These are phyloP conservation scores for Harrya chromipes DNA, from an alignment of 768 basidiomycete species.

Conservation along the genomic window DNA sequence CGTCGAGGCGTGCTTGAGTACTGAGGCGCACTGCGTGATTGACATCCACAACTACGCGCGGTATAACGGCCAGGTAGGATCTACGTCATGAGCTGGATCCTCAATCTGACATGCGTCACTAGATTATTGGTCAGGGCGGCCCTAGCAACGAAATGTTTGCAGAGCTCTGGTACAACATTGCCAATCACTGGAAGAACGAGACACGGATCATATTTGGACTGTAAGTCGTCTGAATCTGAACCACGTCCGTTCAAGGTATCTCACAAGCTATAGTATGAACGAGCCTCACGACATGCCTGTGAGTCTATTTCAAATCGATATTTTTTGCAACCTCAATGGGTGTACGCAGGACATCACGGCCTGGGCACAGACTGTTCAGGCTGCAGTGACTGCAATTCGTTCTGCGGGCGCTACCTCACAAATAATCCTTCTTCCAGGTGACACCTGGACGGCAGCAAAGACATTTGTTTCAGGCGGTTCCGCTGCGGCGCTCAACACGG, in stretches of 20 bases:
- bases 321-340: background rate
- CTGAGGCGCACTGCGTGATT: constrained; percentile 52
- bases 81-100: background rate
- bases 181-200: constrained; percentile 44
- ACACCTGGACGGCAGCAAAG: constrained; percentile 52
- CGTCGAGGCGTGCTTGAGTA: constrained; percentile 36
- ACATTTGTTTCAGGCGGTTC: constrained; percentile 51
- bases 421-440: constrained; percentile 56
- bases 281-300: constrained; percentile 58
- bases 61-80: constrained; percentile 43
- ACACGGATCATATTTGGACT: constrained; percentile 46
- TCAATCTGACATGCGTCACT: background rate
- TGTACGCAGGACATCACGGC: constrained; percentile 32
- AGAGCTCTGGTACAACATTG: constrained; percentile 49
- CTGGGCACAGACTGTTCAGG: constrained; percentile 53
- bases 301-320: background rate
- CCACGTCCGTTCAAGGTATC: background rate
- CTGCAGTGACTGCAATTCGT: constrained; percentile 62
- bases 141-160: constrained; percentile 55
- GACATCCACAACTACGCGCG: constrained; percentile 64
- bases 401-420: constrained; percentile 48
- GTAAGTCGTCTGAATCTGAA: constrained; percentile 28
- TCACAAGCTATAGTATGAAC: constrained; percentile 45
- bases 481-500: constrained; percentile 43
- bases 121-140: constrained; percentile 63